Evolutionary conservation across 1,284 basidiomycete species (phyloP), one percentile per base, ranked within the genome.

Genomic region (Puccinia horiana): DNA sequence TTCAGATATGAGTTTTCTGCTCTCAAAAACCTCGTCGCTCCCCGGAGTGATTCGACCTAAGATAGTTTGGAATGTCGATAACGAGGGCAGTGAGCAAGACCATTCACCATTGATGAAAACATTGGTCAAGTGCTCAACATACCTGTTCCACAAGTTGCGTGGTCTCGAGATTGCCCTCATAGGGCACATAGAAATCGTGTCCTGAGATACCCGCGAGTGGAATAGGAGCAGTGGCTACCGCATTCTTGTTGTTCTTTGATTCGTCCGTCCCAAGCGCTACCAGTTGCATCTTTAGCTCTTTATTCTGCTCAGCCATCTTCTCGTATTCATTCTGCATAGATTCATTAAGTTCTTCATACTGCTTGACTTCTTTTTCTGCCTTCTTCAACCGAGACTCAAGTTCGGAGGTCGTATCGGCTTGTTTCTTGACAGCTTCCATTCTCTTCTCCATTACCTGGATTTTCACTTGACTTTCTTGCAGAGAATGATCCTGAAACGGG

Each of bases 401-500:
- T 82, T 94, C 93, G 26, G 89, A 88, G 79, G 98, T 93, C 32
- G 91, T 88, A 83, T 98, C 96, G 0, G 92, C 92, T 87, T 90
- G 93, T 86, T 93, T 94, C 89, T 94, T 95, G 83, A 92, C 92
- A 0, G 91, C 90, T 86, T 98, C 96, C 89, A 96, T 92, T 70
- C 95, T 91, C 74, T 94, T 91, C 86, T 96, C 94, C 90, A 99
- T 93, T 11, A 96, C 90, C 87, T 98, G 94, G 81, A 98, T 93
- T 89, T 96, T 98, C 83, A 98, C 94, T 6, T 89, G 89, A 8
- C 92, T 89, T 86, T 99, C 97, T 87, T 98, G 94, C 74, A 95
- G 91, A 52, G 88, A 91, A 89, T 97, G 94, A 84, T 99, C 96
- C 88, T 94, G 91, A n/a, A 65, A 26, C 67, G 69, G 9, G 18